Evolutionary conservation across 352 stramenopile genomes (phyloP).

Genomic region (Halophytophthora polymorphica): DNA sequence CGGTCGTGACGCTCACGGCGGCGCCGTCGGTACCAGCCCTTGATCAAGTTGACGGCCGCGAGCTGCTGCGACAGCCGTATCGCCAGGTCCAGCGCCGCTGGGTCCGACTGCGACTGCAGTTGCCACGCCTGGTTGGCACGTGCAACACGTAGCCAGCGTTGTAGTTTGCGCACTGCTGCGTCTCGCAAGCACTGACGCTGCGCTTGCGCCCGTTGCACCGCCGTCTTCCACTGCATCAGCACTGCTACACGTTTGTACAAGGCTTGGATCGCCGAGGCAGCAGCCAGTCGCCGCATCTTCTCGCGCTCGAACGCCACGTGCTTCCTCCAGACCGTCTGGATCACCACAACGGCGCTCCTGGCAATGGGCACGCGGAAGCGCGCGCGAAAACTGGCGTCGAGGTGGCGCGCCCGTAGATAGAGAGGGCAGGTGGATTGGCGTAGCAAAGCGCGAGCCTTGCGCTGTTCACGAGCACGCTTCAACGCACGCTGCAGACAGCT

Average conservation of each 20-base stretch:
- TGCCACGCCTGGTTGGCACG: neutral
- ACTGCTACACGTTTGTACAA: conserved; percentile 5
- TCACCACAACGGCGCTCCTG: conserved; percentile 37
- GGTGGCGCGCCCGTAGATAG: conserved; percentile 35
- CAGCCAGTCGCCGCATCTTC: conserved; percentile 3
- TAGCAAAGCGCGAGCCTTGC: conserved; percentile 27
- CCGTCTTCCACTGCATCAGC: conserved; percentile 9
- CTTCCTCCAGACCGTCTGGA: conserved; percentile 51
- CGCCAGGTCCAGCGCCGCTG: conserved; percentile 3
- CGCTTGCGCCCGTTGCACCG: neutral
- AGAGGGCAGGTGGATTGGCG: conserved; percentile 36
- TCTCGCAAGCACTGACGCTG: conserved; percentile 8
- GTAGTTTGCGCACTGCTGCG: conserved; percentile 10
- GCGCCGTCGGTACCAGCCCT: conserved; percentile 32
- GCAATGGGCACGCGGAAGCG: conserved; percentile 34
- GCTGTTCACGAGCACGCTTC: conserved; percentile 23
- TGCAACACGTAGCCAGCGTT: conserved; percentile 14
- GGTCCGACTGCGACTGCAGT: neutral
- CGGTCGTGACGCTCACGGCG: conserved; percentile 30
- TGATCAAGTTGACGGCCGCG: conserved; percentile 28
- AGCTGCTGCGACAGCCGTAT: conserved; percentile 10
- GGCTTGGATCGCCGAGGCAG: conserved; percentile 8
- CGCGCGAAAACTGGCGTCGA: conserved; percentile 26
- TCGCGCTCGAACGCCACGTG: conserved; percentile 17
- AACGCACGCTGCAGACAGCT: conserved; percentile 54